Percentiles rank a stretch among this genome's conserved stretches.
These are phyloP conservation scores for Eragrostis curvula DNA, from an alignment of 176 grass and related monocot genomes.

Conservation along the genomic window DNA sequence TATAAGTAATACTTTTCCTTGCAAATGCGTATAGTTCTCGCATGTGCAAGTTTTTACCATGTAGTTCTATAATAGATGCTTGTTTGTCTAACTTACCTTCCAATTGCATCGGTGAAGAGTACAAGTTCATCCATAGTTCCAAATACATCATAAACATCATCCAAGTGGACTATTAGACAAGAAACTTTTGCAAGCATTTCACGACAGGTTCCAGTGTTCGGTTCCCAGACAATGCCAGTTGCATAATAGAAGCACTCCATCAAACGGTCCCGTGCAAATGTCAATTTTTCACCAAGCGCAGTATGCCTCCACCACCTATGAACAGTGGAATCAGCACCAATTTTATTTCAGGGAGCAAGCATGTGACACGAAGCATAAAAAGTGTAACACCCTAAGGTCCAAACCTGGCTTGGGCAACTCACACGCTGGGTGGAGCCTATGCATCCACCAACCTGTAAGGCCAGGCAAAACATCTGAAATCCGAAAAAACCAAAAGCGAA, in stretches of 20 bases:
- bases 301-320: conserved; percentile 63
- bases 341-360: no score
- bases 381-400: no score
- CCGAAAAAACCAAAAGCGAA: no score
- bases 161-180: conserved; percentile 39
- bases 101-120: conserved; percentile 53
- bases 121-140: conserved; percentile 53
- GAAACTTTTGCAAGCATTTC: conserved; percentile 36
- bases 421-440: no score
- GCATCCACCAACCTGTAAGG: no score
- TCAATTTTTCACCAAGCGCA: conserved; percentile 30
- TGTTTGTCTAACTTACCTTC: conserved; percentile 32
- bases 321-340: no score
- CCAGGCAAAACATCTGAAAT: no score
- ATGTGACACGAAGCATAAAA: no score
- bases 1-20: no score
- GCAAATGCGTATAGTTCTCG: no score
- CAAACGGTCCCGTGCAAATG: conserved; percentile 54
- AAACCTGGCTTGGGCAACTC: no score
- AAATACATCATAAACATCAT: conserved; percentile 72
- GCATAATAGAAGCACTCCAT: conserved; percentile 57
- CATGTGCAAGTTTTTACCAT: no score
- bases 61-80: not conserved
- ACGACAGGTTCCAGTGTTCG: not conserved
- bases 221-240: conserved; percentile 38